Conservation (phyloP, 2,329 filamentous ascomycete species). For the Tolypocladium album region DNA sequence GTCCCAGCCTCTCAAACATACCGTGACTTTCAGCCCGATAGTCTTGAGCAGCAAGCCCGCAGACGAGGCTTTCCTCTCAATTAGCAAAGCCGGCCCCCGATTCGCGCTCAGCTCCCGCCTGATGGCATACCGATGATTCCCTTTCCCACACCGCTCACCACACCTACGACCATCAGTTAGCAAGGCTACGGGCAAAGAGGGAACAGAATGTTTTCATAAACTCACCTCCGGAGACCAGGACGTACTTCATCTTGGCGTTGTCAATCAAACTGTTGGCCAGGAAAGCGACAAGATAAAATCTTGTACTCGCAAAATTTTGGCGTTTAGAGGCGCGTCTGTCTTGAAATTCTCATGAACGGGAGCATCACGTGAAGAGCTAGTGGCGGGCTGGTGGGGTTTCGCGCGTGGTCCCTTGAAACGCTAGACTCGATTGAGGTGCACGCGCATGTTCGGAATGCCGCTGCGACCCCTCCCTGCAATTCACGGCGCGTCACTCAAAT, state of each 20-base stretch:
- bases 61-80: constrained; percentile 43
- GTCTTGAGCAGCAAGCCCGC: constrained; percentile 43
- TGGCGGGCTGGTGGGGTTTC: not conserved
- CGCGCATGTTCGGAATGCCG: not conserved
- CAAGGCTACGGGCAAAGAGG: not conserved
- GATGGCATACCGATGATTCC: constrained; percentile 11
- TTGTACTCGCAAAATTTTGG: constrained; percentile 1
- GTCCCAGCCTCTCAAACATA: not conserved
- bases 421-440: not conserved
- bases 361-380: not conserved
- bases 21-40: constrained; percentile 13
- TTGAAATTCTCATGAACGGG: not conserved
- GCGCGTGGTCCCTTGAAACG: not conserved
- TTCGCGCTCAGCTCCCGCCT: not conserved
- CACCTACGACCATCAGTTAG: constrained; percentile 15
- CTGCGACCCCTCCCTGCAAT: not conserved
- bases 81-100: not conserved
- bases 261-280: not conserved
- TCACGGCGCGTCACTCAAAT: not conserved
- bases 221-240: constrained; percentile 66
- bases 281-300: constrained; percentile 1
- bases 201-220: constrained; percentile 14
- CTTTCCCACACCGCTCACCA: constrained; percentile 38
- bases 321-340: not conserved
- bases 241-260: constrained; percentile 60